Percentiles rank a stretch among this genome's conserved stretches.
phyloP scores from a whole-genome alignment of 1,139 yeast genomes.

The Yamadazyma dushanensis region DNA sequence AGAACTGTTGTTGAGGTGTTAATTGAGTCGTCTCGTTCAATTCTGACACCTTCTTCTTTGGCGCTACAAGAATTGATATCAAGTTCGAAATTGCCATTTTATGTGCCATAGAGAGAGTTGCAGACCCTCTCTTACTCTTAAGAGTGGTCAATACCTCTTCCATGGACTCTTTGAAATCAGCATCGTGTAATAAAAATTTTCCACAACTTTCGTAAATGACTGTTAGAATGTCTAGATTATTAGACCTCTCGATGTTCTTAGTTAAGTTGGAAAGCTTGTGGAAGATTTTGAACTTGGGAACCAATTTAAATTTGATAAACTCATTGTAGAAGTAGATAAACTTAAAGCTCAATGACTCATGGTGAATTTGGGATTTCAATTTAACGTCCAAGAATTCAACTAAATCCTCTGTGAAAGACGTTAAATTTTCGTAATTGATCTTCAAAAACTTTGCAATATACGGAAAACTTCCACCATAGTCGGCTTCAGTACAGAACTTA shows the following conservation, averaged over 20 bases:
- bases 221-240: conserved; percentile 65
- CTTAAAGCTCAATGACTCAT: conserved; percentile 51
- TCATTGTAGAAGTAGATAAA: conserved; percentile 70
- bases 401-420: conserved; percentile 57
- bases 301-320: conserved; percentile 70
- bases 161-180: conserved; percentile 62
- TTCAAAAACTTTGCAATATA: conserved; percentile 70
- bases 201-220: conserved; percentile 78
- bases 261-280: conserved; percentile 66
- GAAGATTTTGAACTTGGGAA: conserved; percentile 71
- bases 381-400: conserved; percentile 57
- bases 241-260: conserved; percentile 43
- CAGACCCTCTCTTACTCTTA: conserved; percentile 50
- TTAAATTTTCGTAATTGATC: conserved; percentile 49
- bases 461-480: conserved; percentile 43
- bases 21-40: conserved; percentile 13
- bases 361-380: conserved; percentile 58
- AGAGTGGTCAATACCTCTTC: conserved; percentile 61
- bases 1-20: conserved; percentile 48
- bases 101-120: conserved; percentile 53
- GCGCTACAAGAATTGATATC: conserved; percentile 61
- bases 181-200: conserved; percentile 59
- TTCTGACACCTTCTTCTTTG: conserved; percentile 29
- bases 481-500: conserved; percentile 53
- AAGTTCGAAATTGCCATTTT: conserved; percentile 63